These are phyloP conservation scores for Cinnamomum chago DNA, from an alignment of 164 flowering plant genomes.

Conservation along the genomic window DNA sequence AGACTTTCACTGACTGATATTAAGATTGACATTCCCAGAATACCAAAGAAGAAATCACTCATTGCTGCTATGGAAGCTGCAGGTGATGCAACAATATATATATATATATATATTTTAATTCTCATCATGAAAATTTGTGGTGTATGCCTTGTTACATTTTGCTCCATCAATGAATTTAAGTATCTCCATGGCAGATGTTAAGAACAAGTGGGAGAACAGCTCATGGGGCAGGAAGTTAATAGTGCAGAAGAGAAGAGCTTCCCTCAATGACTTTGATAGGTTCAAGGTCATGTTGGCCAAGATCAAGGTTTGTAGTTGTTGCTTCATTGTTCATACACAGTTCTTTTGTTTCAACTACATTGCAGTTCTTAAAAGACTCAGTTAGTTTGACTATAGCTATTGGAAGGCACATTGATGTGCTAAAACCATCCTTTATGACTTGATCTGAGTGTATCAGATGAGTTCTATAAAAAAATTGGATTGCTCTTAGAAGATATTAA, in stretches of 20 bases:
- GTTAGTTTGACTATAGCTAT: no score
- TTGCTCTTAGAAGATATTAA: no score
- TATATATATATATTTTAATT: no score
- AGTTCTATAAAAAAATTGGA: no score
- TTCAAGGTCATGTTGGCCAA: conserved; percentile 84
- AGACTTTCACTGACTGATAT: conserved; percentile 85
- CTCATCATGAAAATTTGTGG: no score
- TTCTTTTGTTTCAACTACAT: background rate
- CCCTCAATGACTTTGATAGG: conserved; percentile 80
- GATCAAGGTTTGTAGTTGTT: conserved; percentile 58
- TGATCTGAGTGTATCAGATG: no score
- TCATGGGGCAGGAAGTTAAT: conserved; percentile 89
- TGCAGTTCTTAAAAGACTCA: background rate
- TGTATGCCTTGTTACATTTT: background rate
- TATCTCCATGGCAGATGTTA: conserved; percentile 52
- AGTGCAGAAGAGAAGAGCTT: conserved; percentile 79
- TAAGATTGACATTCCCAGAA: conserved; percentile 72
- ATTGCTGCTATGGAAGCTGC: conserved; percentile 88
- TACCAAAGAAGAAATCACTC: conserved; percentile 74
- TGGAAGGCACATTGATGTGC: no score
- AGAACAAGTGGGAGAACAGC: conserved; percentile 83
- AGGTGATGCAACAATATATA: conserved; percentile 29
- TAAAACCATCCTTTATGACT: no score
- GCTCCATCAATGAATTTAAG: background rate
- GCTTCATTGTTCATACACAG: background rate